These are phyloP conservation scores for Casaregolazyma lundiana DNA, from an alignment of 1,139 yeast species.

Conservation along the genomic window DNA sequence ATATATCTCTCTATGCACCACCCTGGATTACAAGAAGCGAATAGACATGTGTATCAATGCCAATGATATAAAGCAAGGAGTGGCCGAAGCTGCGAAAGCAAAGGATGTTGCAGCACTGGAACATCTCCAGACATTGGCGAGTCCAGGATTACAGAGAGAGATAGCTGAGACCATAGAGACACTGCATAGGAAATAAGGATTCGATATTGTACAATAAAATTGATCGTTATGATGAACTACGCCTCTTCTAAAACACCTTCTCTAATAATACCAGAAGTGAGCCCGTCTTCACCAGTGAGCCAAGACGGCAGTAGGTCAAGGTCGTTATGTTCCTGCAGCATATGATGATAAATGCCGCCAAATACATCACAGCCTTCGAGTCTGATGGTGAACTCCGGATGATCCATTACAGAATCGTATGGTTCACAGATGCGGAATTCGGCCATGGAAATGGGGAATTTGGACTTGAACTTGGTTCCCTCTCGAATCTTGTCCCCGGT, in stretches of 20 bases:
- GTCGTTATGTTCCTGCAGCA: conserved; percentile 50
- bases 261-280: conserved; percentile 38
- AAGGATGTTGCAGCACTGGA: conserved; percentile 47
- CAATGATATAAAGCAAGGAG: conserved; percentile 53
- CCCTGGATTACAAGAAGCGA: conserved; percentile 37
- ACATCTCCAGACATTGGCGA: conserved; percentile 34
- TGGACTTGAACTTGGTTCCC: conserved; percentile 24
- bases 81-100: conserved; percentile 53
- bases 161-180: conserved; percentile 21
- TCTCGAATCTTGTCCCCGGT: conserved; percentile 1
- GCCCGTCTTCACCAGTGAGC: conserved; percentile 76
- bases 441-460: conserved; percentile 52
- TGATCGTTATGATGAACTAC: conserved; percentile 36
- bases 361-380: conserved; percentile 71
- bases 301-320: conserved; percentile 61
- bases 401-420: conserved; percentile 24
- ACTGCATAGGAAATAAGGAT: neutral
- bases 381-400: conserved; percentile 40
- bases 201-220: conserved; percentile 7
- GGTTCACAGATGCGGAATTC: conserved; percentile 41
- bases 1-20: conserved; percentile 38
- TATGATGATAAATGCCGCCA: conserved; percentile 73
- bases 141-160: conserved; percentile 30
- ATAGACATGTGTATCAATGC: conserved; percentile 49
- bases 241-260: conserved; percentile 11